Evolutionary conservation across 202 grass and related monocot genomes (phyloP), one percentile per base, ranked within the genome.

Genomic region (Musa balbisiana): DNA sequence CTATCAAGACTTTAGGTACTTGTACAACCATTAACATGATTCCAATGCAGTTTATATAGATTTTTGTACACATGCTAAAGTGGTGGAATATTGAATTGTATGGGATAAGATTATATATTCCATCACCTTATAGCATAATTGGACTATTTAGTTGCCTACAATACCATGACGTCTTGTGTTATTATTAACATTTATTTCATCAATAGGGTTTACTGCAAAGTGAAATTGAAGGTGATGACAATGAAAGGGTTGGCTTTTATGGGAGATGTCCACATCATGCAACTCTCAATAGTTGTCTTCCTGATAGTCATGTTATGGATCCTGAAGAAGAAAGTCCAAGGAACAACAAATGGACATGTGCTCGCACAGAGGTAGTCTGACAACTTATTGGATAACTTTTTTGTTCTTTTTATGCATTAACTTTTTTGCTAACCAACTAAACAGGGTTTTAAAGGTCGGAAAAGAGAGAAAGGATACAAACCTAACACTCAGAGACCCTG

Each of bases 131-230:
- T 67, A 3, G 1, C 24, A 1, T 24, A n/a, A 72, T 72, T 53
- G 8, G 51, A n/a, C 16, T n/a, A 49, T 75, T 63, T 43, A 9
- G 12, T 33, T 43, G 65, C 25, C 33, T 49, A 67, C 10, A 67
- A 43, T 49, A 67, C 13, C 25, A 51, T 15, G 14, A 70, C 29
- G 20, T 55, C n/a, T 26, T 52, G 15, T 20, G 14, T n/a, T 70
- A 8, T 27, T 74, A 22, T 13, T 13, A 58, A 74, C 43, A 14
- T 22, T 53, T 72, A 53, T 73, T 73, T 23, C 33, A 49, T 64
- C 49, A 67, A 79, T 76, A 98, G 91, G 91, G 91, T 85, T 80
- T 98, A 76, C 65, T 98, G 70, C 94, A 98, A 94, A 98, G 84
- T 76, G 91, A 98, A 26, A 76, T 83, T 20, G 94, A 98, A 94